A percentile compares a stretch with the other conserved stretches of the same genome.
Conservation (phyloP, 805 yeast species). For the Yamadazyma takamatsuzukensis region DNA sequence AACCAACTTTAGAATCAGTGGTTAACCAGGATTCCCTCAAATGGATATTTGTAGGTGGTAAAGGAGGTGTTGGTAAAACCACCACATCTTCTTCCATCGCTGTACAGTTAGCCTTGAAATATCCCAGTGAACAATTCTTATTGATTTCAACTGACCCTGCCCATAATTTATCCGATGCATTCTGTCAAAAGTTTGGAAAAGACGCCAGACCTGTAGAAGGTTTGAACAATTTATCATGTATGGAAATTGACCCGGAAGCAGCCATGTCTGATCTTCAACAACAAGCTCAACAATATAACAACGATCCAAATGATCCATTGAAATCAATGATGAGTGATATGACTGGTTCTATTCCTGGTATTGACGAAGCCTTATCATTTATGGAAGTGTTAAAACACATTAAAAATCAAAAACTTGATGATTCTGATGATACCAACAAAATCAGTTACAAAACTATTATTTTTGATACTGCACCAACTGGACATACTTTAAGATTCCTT, state of each 20-base stretch:
- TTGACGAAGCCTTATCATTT: conserved; percentile 95
- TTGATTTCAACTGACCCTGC: conserved; percentile 98
- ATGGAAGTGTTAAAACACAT: conserved; percentile 98
- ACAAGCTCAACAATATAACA: conserved; percentile 54
- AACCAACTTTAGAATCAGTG: conserved; percentile 68
- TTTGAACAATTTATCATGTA: conserved; percentile 81
- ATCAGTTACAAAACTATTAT: conserved; percentile 75
- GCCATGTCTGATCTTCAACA: conserved; percentile 79
- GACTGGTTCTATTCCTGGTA: conserved; percentile 95
- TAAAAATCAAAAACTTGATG: conserved; percentile 53
- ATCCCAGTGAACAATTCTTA: conserved; percentile 77
- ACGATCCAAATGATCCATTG: conserved; percentile 61
- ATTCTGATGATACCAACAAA: conserved; percentile 18
- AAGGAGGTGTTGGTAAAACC: conserved; percentile 99
- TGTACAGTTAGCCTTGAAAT: conserved; percentile 80
- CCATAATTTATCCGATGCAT: conserved; percentile 95
- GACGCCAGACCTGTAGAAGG: conserved; percentile 95
- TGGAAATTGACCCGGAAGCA: conserved; percentile 98
- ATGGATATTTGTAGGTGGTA: conserved; percentile 99
- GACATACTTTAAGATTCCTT: conserved; percentile 92
- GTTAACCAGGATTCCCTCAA: conserved; percentile 64
- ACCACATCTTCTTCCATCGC: conserved; percentile 96
- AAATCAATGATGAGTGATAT: conserved; percentile 79
- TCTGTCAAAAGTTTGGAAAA: conserved; percentile 96
- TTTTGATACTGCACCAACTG: conserved; percentile 99